phyloP scores from a whole-genome alignment of 176 grass and related monocot genomes.

The Phyllostachys edulis region DNA sequence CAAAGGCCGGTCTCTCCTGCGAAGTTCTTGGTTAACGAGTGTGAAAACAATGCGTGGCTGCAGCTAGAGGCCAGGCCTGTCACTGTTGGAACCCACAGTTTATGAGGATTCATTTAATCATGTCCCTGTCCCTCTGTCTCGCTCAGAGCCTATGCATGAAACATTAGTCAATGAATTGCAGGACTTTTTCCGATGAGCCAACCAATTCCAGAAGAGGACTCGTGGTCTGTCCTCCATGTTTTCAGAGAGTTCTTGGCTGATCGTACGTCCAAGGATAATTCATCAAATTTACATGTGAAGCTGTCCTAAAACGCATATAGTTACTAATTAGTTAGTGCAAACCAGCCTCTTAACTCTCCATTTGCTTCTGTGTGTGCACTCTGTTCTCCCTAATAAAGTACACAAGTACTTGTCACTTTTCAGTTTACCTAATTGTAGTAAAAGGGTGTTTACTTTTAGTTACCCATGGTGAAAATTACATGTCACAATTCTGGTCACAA shows the following conservation, averaged over 20 bases:
- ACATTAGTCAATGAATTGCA: conserved; percentile 23
- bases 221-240: not conserved
- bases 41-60: conserved; percentile 6
- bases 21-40: not conserved
- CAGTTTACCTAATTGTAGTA: not conserved
- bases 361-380: not conserved
- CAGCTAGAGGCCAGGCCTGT: conserved; percentile 12
- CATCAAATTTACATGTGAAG: not conserved
- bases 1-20: conserved; percentile 3
- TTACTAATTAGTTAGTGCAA: not conserved
- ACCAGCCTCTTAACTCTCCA: not conserved
- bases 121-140: conserved; percentile 9
- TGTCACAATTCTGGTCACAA: not conserved
- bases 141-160: not conserved
- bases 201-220: conserved; percentile 29
- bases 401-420: not conserved
- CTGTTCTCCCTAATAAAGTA: not conserved
- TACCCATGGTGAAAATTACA: not conserved
- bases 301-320: not conserved
- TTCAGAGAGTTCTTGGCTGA: not conserved
- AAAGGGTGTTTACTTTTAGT: not conserved
- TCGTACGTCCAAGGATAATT: not conserved
- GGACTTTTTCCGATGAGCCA: not conserved
- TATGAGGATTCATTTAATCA: conserved; percentile 6
- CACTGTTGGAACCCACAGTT: not conserved